Evolutionary conservation across 2,329 filamentous ascomycete species (phyloP).

Genomic region (Aspergillus sp.): DNA sequence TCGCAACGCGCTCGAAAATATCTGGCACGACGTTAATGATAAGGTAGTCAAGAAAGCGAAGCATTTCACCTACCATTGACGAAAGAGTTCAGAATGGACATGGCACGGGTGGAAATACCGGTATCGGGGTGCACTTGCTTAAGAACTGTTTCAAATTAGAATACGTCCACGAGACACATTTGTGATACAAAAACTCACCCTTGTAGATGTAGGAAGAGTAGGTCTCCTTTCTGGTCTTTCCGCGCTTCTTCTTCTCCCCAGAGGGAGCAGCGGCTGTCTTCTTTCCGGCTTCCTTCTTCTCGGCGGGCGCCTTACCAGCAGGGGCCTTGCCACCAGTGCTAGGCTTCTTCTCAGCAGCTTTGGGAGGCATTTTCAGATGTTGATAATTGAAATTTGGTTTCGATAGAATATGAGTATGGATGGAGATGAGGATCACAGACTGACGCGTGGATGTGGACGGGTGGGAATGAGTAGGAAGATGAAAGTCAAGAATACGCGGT

Average conservation of each 20-base stretch:
- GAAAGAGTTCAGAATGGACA: slow-evolving; percentile 99
- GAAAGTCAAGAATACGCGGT: slow-evolving; percentile 38
- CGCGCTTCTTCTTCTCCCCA: slow-evolving; percentile 99
- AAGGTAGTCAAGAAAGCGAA: neutral
- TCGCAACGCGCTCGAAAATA: slow-evolving; percentile 99
- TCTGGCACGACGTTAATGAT: slow-evolving; percentile 52
- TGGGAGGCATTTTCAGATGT: slow-evolving; percentile 82
- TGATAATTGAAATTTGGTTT: slow-evolving; percentile 25
- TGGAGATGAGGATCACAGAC: slow-evolving; percentile 25
- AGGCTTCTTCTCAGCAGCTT: slow-evolving; percentile 98
- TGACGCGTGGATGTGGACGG: slow-evolving; percentile 24
- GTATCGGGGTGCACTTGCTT: slow-evolving; percentile 99
- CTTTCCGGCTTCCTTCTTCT: slow-evolving; percentile 99
- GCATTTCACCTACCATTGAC: slow-evolving; percentile 75
- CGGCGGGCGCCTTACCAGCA: slow-evolving; percentile 74
- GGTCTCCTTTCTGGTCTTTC: slow-evolving; percentile 99
- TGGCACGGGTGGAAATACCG: slow-evolving; percentile 99
- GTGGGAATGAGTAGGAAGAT: slow-evolving; percentile 35
- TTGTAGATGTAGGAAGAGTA: slow-evolving; percentile 99
- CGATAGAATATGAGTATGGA: slow-evolving; percentile 18
- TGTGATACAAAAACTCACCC: slow-evolving; percentile 61
- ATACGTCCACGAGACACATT: neutral
- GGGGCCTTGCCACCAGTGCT: slow-evolving; percentile 88
- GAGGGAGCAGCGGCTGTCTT: slow-evolving; percentile 83
- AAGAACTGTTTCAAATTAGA: slow-evolving; percentile 64